phyloP scores from a whole-genome alignment of 495 filamentous ascomycete genomes.

The Xylaria palmicola region DNA sequence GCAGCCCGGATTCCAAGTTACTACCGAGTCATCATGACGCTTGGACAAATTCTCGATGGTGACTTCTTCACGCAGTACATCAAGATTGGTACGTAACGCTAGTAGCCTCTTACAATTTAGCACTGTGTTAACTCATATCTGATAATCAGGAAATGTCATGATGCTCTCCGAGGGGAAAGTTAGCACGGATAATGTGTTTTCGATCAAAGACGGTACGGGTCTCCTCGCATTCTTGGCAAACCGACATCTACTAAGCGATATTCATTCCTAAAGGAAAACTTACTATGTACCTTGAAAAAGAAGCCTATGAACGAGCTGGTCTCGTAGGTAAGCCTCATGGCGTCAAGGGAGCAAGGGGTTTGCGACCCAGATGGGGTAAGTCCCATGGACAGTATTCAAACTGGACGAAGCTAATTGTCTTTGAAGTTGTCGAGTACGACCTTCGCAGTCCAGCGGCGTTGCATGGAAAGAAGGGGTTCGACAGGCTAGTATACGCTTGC shows the following conservation, averaged over 20 bases:
- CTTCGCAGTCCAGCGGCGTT: constrained; percentile 78
- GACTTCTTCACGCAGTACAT: constrained; percentile 87
- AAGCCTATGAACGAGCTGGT: constrained; percentile 82
- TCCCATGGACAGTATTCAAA: neutral
- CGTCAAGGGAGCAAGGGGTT: constrained; percentile 52
- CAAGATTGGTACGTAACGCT: constrained; percentile 65
- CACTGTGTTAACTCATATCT: neutral
- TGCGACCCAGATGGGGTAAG: constrained; percentile 53
- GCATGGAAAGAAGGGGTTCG: constrained; percentile 88
- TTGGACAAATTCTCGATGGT: constrained; percentile 66
- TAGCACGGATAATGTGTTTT: constrained; percentile 78
- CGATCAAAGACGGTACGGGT: constrained; percentile 64
- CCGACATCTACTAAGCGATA: constrained; percentile 5
- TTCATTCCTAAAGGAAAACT: constrained; percentile 57
- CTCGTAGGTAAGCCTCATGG: constrained; percentile 71
- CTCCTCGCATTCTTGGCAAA: neutral
- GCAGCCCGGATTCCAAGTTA: constrained; percentile 50
- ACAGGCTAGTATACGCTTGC: constrained; percentile 80
- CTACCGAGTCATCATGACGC: constrained; percentile 70
- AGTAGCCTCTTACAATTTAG: too few relatives aligned
- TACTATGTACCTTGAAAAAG: constrained; percentile 75
- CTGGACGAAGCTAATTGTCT: neutral
- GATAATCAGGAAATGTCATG: constrained; percentile 68
- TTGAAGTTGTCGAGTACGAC: constrained; percentile 74
- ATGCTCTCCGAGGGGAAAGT: constrained; percentile 87